Evolutionary conservation across 306 rosid species (phyloP), one percentile per base, ranked within the genome.

Genomic region (Dryas octopetala): DNA sequence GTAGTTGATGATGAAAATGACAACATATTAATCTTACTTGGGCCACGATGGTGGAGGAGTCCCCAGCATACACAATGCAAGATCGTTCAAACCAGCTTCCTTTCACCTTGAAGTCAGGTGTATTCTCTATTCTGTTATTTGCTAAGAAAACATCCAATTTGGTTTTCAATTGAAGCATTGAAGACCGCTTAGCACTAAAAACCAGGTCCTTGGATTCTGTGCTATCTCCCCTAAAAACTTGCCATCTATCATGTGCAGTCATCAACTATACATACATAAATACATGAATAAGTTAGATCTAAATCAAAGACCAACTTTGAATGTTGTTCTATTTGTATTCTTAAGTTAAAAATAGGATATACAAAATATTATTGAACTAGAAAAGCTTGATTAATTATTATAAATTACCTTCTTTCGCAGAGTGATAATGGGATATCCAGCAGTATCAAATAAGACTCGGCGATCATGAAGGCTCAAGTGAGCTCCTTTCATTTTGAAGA

Each of bases 31-130:
- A 80, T 54, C 73, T 65, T 72, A 88, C 90, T 81, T 86, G 78
- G 7, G 90, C 87, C 26, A 84, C 80, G 9, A 86, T 77, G 66
- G 40, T 79, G 82, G 73, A 45, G 40, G 88, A 83, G 74, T 84
- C 84, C 47, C 89, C 91, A 1, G 91, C 93, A 77, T 89, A 81
- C 43, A 89, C 62, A 47, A 8, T 48, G 19, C 89, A 89, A 19
- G 91, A 89, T 50, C 84, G 83, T 28, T 85, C 88, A 0, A 57
- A 14, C 91, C 91, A 86, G 58, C 83, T 86, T 49, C 89, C 89
- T 71, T 84, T 81, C 53, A 89, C 73, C 80, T 66, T 83, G 76
- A 76, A 89, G 66, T 89, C 93, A 79, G 86, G 85, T 28, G 71
- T 83, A 28, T 83, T 9, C 51, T 89, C 84, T n/a, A 4, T 59